phyloP scores from a whole-genome alignment of 169 alveolate genomes.

The Theileria annulata region DNA sequence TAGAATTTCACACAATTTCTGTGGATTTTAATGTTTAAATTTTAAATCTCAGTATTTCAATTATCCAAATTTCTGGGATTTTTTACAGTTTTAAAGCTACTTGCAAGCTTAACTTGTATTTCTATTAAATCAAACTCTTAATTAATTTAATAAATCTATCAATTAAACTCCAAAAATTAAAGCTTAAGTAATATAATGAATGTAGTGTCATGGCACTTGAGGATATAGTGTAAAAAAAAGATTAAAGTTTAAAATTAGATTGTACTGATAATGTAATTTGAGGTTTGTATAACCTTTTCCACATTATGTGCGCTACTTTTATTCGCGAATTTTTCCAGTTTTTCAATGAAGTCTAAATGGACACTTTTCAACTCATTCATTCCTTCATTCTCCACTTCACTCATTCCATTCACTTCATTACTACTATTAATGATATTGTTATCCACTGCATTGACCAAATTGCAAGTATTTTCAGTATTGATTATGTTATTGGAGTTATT shows the following conservation, averaged over 20 bases:
- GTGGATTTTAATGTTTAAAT: background rate
- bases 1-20: background rate
- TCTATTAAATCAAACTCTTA: too few species aligned
- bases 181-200: background rate
- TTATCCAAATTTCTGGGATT: background rate
- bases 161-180: background rate
- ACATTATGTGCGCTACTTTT: slow-evolving; percentile 6
- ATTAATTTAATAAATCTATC: background rate
- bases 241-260: background rate
- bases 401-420: background rate
- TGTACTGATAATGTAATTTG: slow-evolving; percentile 6
- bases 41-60: background rate
- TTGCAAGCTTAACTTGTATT: background rate
- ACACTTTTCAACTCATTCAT: background rate
- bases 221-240: background rate
- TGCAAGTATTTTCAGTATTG: background rate
- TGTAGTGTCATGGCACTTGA: background rate
- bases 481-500: background rate
- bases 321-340: slow-evolving; percentile 6
- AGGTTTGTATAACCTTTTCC: slow-evolving; percentile 12
- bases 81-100: background rate
- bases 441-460: background rate
- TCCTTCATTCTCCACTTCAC: background rate
- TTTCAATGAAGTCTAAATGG: slow-evolving; percentile 9
- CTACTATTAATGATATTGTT: too few species aligned